Base-by-base conservation (phyloP, 768 basidiomycete genomes). In the Mycena crocata region DNA sequence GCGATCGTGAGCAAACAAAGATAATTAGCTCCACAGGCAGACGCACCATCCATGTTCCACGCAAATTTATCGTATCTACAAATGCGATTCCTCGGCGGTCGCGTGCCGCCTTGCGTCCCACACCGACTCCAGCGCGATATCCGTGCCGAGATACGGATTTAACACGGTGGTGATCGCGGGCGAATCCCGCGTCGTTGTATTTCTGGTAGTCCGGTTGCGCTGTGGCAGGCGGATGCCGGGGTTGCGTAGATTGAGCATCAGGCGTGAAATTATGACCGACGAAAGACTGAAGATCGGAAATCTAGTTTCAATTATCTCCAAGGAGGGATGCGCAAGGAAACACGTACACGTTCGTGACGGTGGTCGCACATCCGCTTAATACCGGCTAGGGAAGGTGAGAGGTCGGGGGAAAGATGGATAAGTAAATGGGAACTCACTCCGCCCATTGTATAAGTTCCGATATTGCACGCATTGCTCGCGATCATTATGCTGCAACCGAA, bases 231-330 rank as follows among this genome's bases (percentile, higher is more conserved):
- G 57, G 51, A 68, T 39, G 28, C 34, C 37, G 13, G 67, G 67
- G 30, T 65, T 55, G n/a, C 68, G 63, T 23, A 69, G 58, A 28
- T 69, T 69, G 13, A 69, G 48, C 63, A 65, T 64, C 7, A 69
- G 30, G 2, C 68, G 45, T 7, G 58, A 45, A 0, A 62, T 32
- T 31, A 61, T 21, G 24, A 69, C 59, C 14, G 68, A 66, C 15
- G 68, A 70, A 21, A 66, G 48, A 7, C 68, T 69, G 31, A 8
- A 21, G 44, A 42, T 23, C n/a, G n/a, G n/a, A n/a, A n/a, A n/a
- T n/a, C n/a, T n/a, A 9, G n/a, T 24, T 5, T 46, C 28, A 55
- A 15, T 45, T 32, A 8, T 8, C 23, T 34, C 23, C 14, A n/a
- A 23, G n/a, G n/a, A 8, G n/a, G 1, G 1, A 48, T 28, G 39